A percentile compares a stretch with the other conserved stretches of the same genome.
Conservation (phyloP, 371 early-diverging fungal species). For the Zancudomyces culisetae region DNA sequence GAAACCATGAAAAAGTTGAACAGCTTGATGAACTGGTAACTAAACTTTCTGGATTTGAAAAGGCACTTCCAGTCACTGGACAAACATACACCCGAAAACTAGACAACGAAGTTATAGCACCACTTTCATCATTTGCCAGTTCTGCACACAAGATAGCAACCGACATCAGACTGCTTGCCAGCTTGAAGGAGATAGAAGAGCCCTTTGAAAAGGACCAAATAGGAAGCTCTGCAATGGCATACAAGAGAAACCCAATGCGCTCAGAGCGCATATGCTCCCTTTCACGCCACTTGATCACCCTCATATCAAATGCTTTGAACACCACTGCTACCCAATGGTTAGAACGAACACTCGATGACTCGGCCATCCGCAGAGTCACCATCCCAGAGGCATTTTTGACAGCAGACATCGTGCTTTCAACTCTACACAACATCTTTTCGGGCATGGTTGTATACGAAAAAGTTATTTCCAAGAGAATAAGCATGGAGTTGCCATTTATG, state of each 20-base stretch:
- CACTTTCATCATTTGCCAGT: constrained; percentile 82
- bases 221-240: constrained; percentile 96
- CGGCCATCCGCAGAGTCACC: constrained; percentile 88
- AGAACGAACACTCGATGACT: constrained; percentile 92
- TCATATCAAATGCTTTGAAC: constrained; percentile 67
- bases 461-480: constrained; percentile 78
- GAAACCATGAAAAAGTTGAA: constrained; percentile 87
- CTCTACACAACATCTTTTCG: constrained; percentile 86
- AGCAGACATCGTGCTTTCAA: constrained; percentile 80
- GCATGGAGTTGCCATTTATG: constrained; percentile 94
- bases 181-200: constrained; percentile 94
- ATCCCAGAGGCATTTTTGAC: constrained; percentile 94
- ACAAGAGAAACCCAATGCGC: constrained; percentile 98
- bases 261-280: constrained; percentile 91
- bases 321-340: constrained; percentile 91
- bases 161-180: constrained; percentile 86
- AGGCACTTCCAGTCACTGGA: constrained; percentile 80
- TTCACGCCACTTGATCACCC: constrained; percentile 87
- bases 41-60: constrained; percentile 68
- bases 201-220: constrained; percentile 98
- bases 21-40: constrained; percentile 75
- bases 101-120: constrained; percentile 75
- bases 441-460: constrained; percentile 94
- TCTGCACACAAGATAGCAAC: constrained; percentile 94
- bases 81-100: constrained; percentile 97